These are phyloP conservation scores for Mortierella hygrophila DNA, from an alignment of 192 early-diverging fungal species.

Conservation along the genomic window DNA sequence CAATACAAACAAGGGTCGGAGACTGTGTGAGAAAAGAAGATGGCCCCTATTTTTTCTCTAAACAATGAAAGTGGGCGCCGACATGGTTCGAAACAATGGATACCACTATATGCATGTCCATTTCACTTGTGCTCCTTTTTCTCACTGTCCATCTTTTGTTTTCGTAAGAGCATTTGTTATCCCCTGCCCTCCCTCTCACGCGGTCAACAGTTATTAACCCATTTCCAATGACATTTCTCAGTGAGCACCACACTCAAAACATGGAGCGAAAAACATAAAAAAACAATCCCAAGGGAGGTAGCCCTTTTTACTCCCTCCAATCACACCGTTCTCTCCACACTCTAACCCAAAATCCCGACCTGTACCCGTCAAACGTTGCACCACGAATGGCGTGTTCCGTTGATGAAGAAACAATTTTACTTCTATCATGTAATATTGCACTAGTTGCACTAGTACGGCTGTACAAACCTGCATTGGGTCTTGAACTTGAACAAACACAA, in stretches of 20 bases:
- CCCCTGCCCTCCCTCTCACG: neutral
- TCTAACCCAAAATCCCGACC: too few species aligned
- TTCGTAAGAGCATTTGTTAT: neutral
- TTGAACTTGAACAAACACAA: neutral
- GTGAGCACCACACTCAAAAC: too few species aligned
- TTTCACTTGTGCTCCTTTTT: neutral
- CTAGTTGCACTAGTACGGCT: neutral
- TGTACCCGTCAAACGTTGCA: too few species aligned
- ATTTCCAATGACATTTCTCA: neutral
- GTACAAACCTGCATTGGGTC: neutral
- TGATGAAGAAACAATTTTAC: neutral
- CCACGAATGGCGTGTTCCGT: too few species aligned
- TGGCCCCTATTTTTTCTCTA: neutral
- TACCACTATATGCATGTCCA: neutral
- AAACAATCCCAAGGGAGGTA: too few species aligned
- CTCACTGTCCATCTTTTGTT: too few species aligned
- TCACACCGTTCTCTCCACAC: too few species aligned
- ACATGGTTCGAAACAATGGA: constrained; percentile 1
- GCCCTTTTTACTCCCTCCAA: too few species aligned
- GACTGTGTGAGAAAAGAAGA: neutral
- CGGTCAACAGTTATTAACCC: neutral
- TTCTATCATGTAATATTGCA: neutral
- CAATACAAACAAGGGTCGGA: too few species aligned
- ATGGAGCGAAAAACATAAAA: too few species aligned
- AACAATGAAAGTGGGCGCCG: neutral